Conservation (phyloP, 2,329 filamentous ascomycete genomes). For the Chrysoporthe puriensis region DNA sequence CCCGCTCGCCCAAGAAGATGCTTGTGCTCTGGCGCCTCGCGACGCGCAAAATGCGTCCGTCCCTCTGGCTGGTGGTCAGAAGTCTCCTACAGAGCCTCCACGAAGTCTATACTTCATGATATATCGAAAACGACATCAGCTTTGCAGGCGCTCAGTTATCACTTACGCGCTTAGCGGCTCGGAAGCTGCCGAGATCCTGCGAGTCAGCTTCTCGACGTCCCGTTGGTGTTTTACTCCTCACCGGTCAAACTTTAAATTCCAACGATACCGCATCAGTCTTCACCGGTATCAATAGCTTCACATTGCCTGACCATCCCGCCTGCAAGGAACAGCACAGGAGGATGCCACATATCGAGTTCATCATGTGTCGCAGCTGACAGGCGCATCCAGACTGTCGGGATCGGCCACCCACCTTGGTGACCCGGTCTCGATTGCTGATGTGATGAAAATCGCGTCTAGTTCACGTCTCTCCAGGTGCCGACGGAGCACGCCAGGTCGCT, state of each 20-base stretch:
- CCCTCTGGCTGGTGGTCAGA: background rate
- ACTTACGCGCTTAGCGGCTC: slow-evolving; percentile 14
- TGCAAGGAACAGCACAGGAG: slow-evolving; percentile 24
- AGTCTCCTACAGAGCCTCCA: background rate
- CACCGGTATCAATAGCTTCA: slow-evolving; percentile 28
- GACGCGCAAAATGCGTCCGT: background rate
- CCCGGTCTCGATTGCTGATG: slow-evolving; percentile 18
- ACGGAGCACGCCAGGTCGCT: background rate
- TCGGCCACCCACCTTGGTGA: slow-evolving; percentile 16
- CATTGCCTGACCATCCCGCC: slow-evolving; percentile 18
- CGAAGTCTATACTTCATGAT: background rate
- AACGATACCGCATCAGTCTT: slow-evolving; percentile 16
- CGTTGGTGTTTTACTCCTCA: slow-evolving; percentile 20
- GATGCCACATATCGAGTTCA: slow-evolving; percentile 21
- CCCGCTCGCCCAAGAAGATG: background rate
- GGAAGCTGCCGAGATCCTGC: slow-evolving; percentile 25
- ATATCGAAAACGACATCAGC: background rate
- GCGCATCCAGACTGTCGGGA: slow-evolving; percentile 23
- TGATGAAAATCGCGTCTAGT: slow-evolving; percentile 15
- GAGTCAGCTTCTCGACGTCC: slow-evolving; percentile 9
- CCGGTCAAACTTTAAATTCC: slow-evolving; percentile 14
- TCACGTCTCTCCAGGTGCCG: background rate
- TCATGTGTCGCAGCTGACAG: slow-evolving; percentile 27
- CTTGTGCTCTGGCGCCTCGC: background rate
- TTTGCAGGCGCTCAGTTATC: slow-evolving; percentile 11